Evolutionary conservation across 345 rosid species (phyloP), one percentile per base, ranked within the genome.

Genomic region (Erysimum cheiranthoides): DNA sequence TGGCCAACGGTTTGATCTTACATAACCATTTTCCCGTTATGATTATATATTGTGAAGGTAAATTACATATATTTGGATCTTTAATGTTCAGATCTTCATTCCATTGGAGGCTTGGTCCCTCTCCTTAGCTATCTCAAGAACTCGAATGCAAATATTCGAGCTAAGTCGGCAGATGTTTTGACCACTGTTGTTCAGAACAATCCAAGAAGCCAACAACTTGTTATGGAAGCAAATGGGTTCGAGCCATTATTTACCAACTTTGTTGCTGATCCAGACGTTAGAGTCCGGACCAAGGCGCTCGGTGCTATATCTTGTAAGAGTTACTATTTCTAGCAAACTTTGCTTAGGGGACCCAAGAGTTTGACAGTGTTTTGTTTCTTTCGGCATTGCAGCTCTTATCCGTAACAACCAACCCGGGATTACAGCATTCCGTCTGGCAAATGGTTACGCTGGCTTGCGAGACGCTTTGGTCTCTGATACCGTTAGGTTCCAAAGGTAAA

Each of bases 281-380:
- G 75, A 60, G 93, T 83, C 72, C 84, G 93, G 43, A 85, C 93
- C 61, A 90, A 92, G 79, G 92, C 96, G 0, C 93, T 94, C 21
- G 90, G 97, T 62, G 97, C 98, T 68, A 84, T 94, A 85, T 92
- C 95, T n/a, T 94, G 98, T 90, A 78, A 86, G 97, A 81, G 7
- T 35, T 77, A 38, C n/a, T 73, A 57, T 39, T 57, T 5, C 5
- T 40, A 16, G 17, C 34, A 14, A n/a, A 6, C 3, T 14, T 39
- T 61, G 10, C 47, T 39, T 49, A 4, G 17, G 36, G 3, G 32
- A 46, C 32, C 21, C 31, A 3, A 39, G 10, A 10, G 34, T 54
- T 42, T 57, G 25, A 54, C n/a, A 61, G 31, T 66, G 56, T 77
- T 39, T 52, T 84, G 21, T 53, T 54, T 30, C 54, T 70, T 69